phyloP scores from a whole-genome alignment of 208 protist genomes.

The Wallacemonas sp. region DNA sequence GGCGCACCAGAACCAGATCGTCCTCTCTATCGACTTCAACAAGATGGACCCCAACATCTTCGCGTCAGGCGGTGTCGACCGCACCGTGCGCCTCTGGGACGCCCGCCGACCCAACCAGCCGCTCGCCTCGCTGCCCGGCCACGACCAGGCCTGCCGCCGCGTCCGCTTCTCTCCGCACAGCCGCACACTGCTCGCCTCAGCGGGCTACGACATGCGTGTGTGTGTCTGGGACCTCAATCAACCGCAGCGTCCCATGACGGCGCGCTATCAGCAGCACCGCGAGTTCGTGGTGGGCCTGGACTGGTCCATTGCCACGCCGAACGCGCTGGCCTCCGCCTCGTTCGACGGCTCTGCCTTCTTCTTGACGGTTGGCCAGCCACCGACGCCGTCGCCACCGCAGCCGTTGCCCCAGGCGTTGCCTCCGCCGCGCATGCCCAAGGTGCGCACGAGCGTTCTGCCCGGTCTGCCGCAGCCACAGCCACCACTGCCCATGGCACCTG shows the following conservation, averaged over 20 bases:
- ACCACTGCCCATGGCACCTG: slow-evolving; percentile 35
- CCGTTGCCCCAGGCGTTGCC: slow-evolving; percentile 69
- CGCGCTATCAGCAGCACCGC: slow-evolving; percentile 85
- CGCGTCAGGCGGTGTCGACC: slow-evolving; percentile 84
- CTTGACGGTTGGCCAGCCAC: slow-evolving; percentile 53
- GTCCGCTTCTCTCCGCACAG: slow-evolving; percentile 82
- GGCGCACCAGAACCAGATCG: slow-evolving; percentile 83
- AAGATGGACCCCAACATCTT: slow-evolving; percentile 90
- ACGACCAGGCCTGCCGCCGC: slow-evolving; percentile 87
- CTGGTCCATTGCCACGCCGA: slow-evolving; percentile 74
- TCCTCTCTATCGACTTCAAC: slow-evolving; percentile 92
- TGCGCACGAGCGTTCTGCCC: slow-evolving; percentile 64
- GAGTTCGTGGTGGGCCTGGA: slow-evolving; percentile 91
- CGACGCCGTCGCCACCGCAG: slow-evolving; percentile 48
- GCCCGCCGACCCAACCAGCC: slow-evolving; percentile 71
- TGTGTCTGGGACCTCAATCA: slow-evolving; percentile 87
- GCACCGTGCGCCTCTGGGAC: slow-evolving; percentile 87
- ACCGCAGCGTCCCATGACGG: slow-evolving; percentile 74
- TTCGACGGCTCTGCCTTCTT: slow-evolving; percentile 84
- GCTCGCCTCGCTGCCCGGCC: slow-evolving; percentile 75
- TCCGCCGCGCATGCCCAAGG: slow-evolving; percentile 60
- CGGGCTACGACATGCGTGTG: slow-evolving; percentile 89
- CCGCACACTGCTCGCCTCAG: slow-evolving; percentile 70
- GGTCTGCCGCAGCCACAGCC: slow-evolving; percentile 54
- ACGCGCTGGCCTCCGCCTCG: slow-evolving; percentile 58